These are phyloP conservation scores for Lentinula raphanica DNA, from an alignment of 768 basidiomycete species.

Conservation along the genomic window DNA sequence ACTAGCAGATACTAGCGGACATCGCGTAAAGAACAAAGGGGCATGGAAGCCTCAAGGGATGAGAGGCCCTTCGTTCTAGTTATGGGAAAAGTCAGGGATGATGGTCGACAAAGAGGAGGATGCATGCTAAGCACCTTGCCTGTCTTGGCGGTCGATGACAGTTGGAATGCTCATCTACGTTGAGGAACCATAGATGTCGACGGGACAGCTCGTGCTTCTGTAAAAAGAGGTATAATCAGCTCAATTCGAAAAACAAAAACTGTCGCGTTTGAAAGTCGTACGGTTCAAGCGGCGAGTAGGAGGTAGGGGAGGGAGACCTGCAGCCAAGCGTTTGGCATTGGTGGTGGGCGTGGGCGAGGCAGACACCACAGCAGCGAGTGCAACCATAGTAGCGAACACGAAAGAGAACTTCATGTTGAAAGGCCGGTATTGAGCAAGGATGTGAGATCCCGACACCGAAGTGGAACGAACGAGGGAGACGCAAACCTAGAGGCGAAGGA, in stretches of 20 bases:
- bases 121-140: neutral
- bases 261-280: neutral
- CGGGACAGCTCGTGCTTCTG: neutral
- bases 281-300: neutral
- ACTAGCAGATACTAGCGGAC: no score
- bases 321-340: slow-evolving; percentile 7
- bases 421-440: neutral
- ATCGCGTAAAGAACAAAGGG: neutral
- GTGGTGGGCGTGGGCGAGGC: neutral
- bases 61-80: neutral
- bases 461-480: neutral
- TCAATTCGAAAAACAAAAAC: neutral
- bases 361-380: neutral
- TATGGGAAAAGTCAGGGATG: neutral
- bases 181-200: neutral
- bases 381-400: neutral
- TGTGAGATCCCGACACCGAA: neutral
- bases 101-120: neutral
- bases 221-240: neutral
- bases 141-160: neutral
- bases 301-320: slow-evolving; percentile 7
- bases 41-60: neutral
- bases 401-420: neutral
- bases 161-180: neutral
- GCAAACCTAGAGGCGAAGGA: neutral